These are phyloP conservation scores for Pythium dissotocum DNA, from an alignment of 352 stramenopile species.

Conservation along the genomic window DNA sequence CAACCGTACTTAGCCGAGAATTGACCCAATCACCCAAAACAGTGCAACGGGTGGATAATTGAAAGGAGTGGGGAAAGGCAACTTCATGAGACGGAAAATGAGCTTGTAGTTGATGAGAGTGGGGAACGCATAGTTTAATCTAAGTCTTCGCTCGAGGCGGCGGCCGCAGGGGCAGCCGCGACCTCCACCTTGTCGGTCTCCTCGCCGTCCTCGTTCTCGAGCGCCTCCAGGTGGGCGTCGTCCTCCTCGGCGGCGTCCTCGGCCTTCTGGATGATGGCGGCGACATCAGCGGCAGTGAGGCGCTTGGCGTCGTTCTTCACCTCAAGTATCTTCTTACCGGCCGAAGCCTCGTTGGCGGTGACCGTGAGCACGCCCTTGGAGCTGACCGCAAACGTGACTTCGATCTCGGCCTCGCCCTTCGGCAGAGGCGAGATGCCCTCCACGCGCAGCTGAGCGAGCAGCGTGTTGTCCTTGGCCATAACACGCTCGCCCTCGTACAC, in stretches of 20 bases:
- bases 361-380: constrained; percentile 95
- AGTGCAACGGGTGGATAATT: too few relatives aligned
- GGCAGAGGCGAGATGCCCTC: constrained; percentile 85
- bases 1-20: background rate
- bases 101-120: constrained; percentile 10
- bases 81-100: constrained; percentile 7
- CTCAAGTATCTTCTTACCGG: constrained; percentile 73
- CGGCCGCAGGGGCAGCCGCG: constrained; percentile 30
- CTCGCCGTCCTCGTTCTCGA: constrained; percentile 70
- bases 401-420: constrained; percentile 91
- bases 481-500: constrained; percentile 96
- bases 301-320: constrained; percentile 76
- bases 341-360: constrained; percentile 79
- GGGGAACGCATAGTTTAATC: constrained; percentile 58
- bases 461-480: constrained; percentile 97
- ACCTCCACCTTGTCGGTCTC: constrained; percentile 34
- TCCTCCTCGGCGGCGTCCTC: constrained; percentile 86
- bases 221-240: constrained; percentile 66
- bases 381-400: constrained; percentile 92
- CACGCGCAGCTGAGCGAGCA: constrained; percentile 91
- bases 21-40: background rate
- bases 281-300: constrained; percentile 64
- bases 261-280: constrained; percentile 79
- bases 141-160: constrained; percentile 71
- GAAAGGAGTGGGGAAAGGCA: background rate